Evolutionary conservation across 2,329 filamentous ascomycete species (phyloP), one percentile per base, ranked within the genome.

Genomic region (Beauveria scarabaeidicola): DNA sequence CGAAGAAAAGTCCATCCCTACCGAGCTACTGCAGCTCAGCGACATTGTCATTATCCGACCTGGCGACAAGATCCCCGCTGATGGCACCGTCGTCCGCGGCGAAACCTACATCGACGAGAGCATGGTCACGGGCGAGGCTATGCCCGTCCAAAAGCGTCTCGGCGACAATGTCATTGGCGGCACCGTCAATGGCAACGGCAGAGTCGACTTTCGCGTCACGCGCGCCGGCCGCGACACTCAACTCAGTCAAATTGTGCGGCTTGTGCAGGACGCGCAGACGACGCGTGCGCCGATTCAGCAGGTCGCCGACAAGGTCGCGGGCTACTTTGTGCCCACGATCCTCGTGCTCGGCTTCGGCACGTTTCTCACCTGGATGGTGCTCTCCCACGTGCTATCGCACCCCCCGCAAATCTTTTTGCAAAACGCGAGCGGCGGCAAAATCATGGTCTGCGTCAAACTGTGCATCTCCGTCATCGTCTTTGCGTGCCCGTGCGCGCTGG

Each of bases 381-480:
- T 99, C 13, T 96, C 91, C 71, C 93, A 97, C 69, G 80, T 91
- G 38, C 77, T 99, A 32, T 74, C 84, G 0, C 79, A 93, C 69
- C 93, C 93, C n/a, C 94, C 94, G 2, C 82, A 86, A 69, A 92
- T 97, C 64, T 99, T 99, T 74, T 76, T 88, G 27, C 81, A 89
- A 61, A 85, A 87, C 61, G 82, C 84, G 48, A 93, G 89, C 68
- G 94, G 94, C 63, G 94, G 94, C 59, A 93, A 90, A 70, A 78
- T 97, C 63, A 97, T 99, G 90, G 90, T 97, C 2, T 99, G 94
- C 70, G 79, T 97, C 64, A 95, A 97, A 77, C 85, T 99, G 17
- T 97, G 94, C 74, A 99, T 99, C 66, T 96, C 94, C 0, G 94
- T 99, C 65, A 96, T 99, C 69, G 94, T 97, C 21, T 97, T 99